Evolutionary conservation across 768 basidiomycete species (phyloP).

Genomic region (Sarcodon aspratus): DNA sequence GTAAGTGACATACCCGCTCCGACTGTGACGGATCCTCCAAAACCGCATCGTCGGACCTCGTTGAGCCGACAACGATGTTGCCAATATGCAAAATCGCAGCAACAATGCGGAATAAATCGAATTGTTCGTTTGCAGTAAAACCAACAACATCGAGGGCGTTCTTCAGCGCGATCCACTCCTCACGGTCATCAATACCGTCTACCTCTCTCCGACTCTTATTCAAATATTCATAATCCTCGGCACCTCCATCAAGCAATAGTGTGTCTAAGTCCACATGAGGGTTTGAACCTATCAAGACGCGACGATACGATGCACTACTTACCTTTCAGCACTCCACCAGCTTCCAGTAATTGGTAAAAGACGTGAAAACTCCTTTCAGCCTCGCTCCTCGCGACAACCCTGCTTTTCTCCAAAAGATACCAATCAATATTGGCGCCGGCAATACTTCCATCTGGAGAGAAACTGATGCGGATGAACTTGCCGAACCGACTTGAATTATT

Average conservation of each 20-base stretch:
- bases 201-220: conserved; percentile 84
- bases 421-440: conserved; percentile 98
- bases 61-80: conserved; percentile 76
- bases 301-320: conserved; percentile 10
- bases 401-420: conserved; percentile 96
- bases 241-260: conserved; percentile 59
- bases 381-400: conserved; percentile 80
- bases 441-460: conserved; percentile 87
- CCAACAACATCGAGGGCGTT: conserved; percentile 84
- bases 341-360: conserved; percentile 88
- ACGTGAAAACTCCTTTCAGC: conserved; percentile 94
- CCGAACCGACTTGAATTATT: conserved; percentile 99
- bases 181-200: conserved; percentile 88
- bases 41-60: conserved; percentile 67
- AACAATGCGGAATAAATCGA: conserved; percentile 88
- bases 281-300: conserved; percentile 3
- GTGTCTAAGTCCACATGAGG: conserved; percentile 33
- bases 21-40: conserved; percentile 80
- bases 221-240: conserved; percentile 83
- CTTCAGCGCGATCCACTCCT: conserved; percentile 81
- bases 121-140: conserved; percentile 73
- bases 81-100: conserved; percentile 94
- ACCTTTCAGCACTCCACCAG: conserved; percentile 65
- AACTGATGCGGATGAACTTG: conserved; percentile 95
- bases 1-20: conserved; percentile 79